These are phyloP conservation scores for Articulospora tetracladia DNA, from an alignment of 495 filamentous ascomycete genomes.

Conservation along the genomic window DNA sequence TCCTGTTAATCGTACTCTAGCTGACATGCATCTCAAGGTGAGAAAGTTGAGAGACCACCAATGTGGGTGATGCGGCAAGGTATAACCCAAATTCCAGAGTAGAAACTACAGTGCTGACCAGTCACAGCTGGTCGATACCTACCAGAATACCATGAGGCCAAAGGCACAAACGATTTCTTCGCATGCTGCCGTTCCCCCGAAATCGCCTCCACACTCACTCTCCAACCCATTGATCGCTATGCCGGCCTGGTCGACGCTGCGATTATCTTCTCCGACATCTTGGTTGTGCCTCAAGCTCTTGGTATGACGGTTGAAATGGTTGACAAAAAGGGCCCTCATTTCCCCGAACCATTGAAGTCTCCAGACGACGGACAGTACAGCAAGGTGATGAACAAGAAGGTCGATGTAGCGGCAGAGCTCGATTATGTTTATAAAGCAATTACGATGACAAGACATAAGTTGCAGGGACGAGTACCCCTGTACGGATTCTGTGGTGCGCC, in stretches of 20 bases:
- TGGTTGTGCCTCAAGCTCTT: conserved; percentile 96
- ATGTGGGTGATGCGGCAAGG: conserved; percentile 99
- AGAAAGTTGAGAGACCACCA: conserved; percentile 85
- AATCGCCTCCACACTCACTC: conserved; percentile 82
- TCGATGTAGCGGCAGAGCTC: conserved; percentile 79
- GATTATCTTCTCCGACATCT: conserved; percentile 98
- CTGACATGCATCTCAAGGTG: conserved; percentile 49
- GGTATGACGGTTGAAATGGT: conserved; percentile 97
- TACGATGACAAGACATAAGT: conserved; percentile 81
- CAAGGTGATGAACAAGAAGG: conserved; percentile 67
- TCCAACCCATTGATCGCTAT: conserved; percentile 92
- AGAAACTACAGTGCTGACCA: neutral
- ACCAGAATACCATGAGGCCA: conserved; percentile 94
- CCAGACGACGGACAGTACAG: conserved; percentile 79
- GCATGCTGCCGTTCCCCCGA: conserved; percentile 92
- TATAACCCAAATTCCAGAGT: conserved; percentile 30
- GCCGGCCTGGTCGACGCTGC: conserved; percentile 89
- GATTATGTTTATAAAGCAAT: conserved; percentile 96
- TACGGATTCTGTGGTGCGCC: conserved; percentile 98
- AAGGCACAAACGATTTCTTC: conserved; percentile 90
- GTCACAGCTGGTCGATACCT: conserved; percentile 86
- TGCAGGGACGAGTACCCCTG: conserved; percentile 82
- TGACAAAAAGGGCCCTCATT: conserved; percentile 91
- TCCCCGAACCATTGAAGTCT: conserved; percentile 75
- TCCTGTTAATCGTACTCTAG: neutral